Conservation (phyloP, 768 basidiomycete genomes). For the Pleurotus tuoliensis region DNA sequence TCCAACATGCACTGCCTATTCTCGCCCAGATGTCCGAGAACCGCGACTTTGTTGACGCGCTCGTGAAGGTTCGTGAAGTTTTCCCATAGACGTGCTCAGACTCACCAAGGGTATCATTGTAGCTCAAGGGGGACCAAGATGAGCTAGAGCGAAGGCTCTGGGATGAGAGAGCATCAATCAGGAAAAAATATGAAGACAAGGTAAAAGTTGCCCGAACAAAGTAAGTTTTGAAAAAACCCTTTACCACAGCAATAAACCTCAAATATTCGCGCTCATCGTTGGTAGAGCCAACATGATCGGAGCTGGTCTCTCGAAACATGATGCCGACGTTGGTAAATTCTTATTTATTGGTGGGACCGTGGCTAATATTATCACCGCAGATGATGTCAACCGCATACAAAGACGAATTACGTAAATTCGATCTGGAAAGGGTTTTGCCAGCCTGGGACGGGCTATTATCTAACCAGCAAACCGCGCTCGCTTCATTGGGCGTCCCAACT, state of each 20-base stretch:
- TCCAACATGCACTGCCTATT: conserved; percentile 67
- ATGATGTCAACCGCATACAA: conserved; percentile 61
- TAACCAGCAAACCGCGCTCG: conserved; percentile 65
- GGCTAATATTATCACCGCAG: conserved; percentile 31
- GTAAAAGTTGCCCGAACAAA: conserved; percentile 65
- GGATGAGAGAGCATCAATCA: conserved; percentile 62
- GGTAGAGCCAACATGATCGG: conserved; percentile 67
- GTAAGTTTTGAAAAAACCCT: too few species aligned
- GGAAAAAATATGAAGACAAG: conserved; percentile 65
- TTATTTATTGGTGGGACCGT: neutral
- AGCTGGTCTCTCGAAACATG: conserved; percentile 56
- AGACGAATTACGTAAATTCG: conserved; percentile 64
- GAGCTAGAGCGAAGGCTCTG: conserved; percentile 64
- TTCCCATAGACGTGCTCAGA: conserved; percentile 2
- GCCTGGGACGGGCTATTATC: conserved; percentile 76
- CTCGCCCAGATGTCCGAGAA: conserved; percentile 59
- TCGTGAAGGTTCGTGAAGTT: conserved; percentile 44
- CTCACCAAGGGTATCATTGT: conserved; percentile 2
- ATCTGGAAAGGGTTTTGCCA: conserved; percentile 60
- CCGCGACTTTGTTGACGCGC: conserved; percentile 40
- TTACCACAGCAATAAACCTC: conserved; percentile 6
- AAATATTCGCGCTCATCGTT: conserved; percentile 2
- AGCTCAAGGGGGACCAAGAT: conserved; percentile 75
- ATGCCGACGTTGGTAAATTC: conserved; percentile 44
- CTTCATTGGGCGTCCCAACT: conserved; percentile 58